A percentile compares a stretch with the other conserved stretches of the same genome.
Evolutionary conservation across 2,329 filamentous ascomycete species (phyloP).

Genomic region (Tolypocladium tropicale): DNA sequence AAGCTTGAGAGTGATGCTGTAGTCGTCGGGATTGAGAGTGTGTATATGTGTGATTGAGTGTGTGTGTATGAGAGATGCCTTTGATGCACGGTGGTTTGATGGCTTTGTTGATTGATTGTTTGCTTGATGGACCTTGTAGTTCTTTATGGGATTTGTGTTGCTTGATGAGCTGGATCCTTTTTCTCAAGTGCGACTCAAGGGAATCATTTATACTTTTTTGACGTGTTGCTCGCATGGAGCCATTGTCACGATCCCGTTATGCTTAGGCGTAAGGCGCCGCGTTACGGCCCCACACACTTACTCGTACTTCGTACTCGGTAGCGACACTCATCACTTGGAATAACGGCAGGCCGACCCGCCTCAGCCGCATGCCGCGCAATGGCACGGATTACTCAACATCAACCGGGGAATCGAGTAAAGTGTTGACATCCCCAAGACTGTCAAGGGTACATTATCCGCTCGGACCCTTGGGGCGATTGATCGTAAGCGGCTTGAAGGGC

Average conservation of each 20-base stretch:
- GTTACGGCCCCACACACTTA: background rate
- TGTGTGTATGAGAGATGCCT: too few species aligned
- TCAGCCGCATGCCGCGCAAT: background rate
- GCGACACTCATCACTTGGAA: background rate
- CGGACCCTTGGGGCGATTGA: slow-evolving; percentile 29
- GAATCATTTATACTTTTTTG: background rate
- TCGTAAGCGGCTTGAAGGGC: slow-evolving; percentile 47
- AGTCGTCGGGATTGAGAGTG: background rate
- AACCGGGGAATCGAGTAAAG: too few species aligned
- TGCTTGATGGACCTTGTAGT: too few species aligned
- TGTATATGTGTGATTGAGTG: background rate
- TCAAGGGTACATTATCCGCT: background rate
- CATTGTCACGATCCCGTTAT: slow-evolving; percentile 8
- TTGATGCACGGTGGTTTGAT: background rate
- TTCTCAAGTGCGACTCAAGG: background rate
- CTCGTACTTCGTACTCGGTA: too few species aligned
- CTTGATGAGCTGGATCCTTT: background rate
- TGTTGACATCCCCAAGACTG: background rate
- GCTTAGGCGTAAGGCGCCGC: slow-evolving; percentile 11
- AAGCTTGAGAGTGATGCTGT: background rate
- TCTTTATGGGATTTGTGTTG: too few species aligned
- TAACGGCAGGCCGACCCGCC: background rate
- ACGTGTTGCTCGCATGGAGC: background rate
- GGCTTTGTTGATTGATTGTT: background rate
- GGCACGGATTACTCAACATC: too few species aligned